Evolutionary conservation across 1,284 basidiomycete species (phyloP), one percentile per base, ranked within the genome.

Genomic region (Agaricales sp.): DNA sequence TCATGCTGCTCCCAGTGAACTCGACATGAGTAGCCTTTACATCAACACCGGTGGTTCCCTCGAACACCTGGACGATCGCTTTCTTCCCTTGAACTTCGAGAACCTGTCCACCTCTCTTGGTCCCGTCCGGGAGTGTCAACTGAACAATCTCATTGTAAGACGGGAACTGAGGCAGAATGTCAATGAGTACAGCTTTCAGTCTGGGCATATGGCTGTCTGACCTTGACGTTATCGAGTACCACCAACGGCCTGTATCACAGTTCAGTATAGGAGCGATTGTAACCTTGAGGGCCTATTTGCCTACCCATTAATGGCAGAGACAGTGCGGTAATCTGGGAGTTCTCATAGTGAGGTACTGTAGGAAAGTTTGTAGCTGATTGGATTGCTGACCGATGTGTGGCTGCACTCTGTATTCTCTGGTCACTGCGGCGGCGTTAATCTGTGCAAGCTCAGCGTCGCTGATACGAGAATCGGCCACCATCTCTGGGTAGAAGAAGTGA

Each of bases 111-210:
- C 93, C 93, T 60, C 96, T 87, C 61, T 87, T 87, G 24, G 92
- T 80, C 30, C 96, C 96, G 67, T 99, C 96, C 4, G 96, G 95
- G 16, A 99, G 77, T 3, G 94, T 98, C 55, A 99, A 74, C 60
- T 90, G 85, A 25, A 99, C 96, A 59, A 98, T 99, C 74, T 99
- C 96, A 67, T 99, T 99, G 77, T 97, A 99, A n/a, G 93, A 93
- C 3, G 95, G 90, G 68, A 99, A 99, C 89, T 93, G 48, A 19
- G 47, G 47, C 45, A 38, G 52, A 50, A 26, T 52, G 55, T 44
- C 58, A 55, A 35, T 37, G 52, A 38, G 37, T 19, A 50, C 13
- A 46, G 43, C 49, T 38, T 47, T 43, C 53, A 51, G 51, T 49
- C 47, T 47, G 41, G 47, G 50, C 18, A 16, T 25, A 47, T 47